Evolutionary conservation across 129 eudicot genomes (phyloP), one percentile per base, ranked within the genome.

Genomic region (Flaveria sonorensis): DNA sequence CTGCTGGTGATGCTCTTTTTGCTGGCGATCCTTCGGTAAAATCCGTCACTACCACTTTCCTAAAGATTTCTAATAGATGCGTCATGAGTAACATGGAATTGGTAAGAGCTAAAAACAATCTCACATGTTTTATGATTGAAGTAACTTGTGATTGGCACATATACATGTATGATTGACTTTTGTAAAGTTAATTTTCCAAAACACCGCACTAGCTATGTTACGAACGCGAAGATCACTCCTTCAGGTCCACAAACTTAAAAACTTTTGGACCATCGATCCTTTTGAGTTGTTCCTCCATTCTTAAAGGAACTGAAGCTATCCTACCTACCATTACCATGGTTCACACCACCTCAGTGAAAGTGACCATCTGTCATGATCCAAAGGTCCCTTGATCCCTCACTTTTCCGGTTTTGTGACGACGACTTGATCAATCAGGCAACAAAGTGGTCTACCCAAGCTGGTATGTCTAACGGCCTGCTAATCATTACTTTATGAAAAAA

Each of bases 371-470:
- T 48, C 79, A 75, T 51, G 24, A 14, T n/a, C 73, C 32, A 28
- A 28, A 28, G 32, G 32, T 28, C 4, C 32, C 36, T 30, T 30
- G 36, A 30, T 30, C 36, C 6, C 6, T 30, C 36, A 4, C 36
- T 48, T 72, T 79, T 15, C 46, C 47, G 10, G 32, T 70, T 62
- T 59, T 59, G n/a, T 59, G 76, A 79, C 16, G 66, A 71, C 61
- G 82, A 24, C 8, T 70, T 59, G 45, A 71, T 71, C 60, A 72
- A 79, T 64, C 68, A 50, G 73, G 67, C 83, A 51, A 72, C 48
- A 72, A 72, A 72, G 78, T 79, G 71, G 83, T 79, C 66, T 64
- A 72, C 48, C 73, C 68, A 72, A 72, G 68, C 19, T 79, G 73
- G 73, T 62, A 10, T 78, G 30, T 69, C 23, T 64, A 30, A 64